Conservation (phyloP, 2,329 filamentous ascomycete species). For the Zasmidium citrigriseum region DNA sequence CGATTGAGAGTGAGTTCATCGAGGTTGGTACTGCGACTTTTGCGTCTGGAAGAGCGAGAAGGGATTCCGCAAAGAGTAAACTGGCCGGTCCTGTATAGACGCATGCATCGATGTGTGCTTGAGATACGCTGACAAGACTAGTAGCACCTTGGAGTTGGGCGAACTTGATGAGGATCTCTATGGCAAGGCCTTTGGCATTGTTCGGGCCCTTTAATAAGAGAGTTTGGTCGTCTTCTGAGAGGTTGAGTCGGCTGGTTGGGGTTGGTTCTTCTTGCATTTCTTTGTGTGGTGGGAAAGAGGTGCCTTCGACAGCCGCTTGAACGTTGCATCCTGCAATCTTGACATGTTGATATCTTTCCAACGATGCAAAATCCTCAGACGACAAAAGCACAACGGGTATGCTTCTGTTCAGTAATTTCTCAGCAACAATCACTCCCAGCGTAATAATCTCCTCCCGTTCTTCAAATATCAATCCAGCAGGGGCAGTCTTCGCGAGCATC, state of each 20-base stretch:
- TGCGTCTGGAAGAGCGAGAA: constrained; percentile 36
- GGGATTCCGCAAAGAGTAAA: constrained; percentile 39
- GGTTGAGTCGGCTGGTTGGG: neutral
- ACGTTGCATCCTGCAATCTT: neutral
- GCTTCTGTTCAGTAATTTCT: constrained; percentile 41
- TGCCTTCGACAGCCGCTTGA: neutral
- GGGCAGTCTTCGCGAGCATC: constrained; percentile 42
- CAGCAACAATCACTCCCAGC: constrained; percentile 47
- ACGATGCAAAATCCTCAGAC: constrained; percentile 6
- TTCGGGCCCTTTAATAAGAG: constrained; percentile 33
- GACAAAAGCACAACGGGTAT: constrained; percentile 43
- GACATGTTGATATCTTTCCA: neutral
- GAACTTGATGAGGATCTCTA: constrained; percentile 42
- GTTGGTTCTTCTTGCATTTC: neutral
- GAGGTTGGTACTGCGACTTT: constrained; percentile 43
- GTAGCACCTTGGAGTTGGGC: constrained; percentile 39
- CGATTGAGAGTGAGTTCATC: constrained; percentile 48
- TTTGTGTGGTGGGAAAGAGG: neutral
- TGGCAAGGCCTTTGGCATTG: constrained; percentile 38
- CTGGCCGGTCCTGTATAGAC: constrained; percentile 45
- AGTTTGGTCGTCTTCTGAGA: constrained; percentile 2
- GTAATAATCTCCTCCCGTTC: constrained; percentile 48
- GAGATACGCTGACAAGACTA: constrained; percentile 40
- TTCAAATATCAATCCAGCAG: constrained; percentile 45
- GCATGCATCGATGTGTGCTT: constrained; percentile 47